A percentile compares a stretch with the other conserved stretches of the same genome.
These are phyloP conservation scores for Fusarium compactum DNA, from an alignment of 2,329 filamentous ascomycete genomes.

Conservation along the genomic window DNA sequence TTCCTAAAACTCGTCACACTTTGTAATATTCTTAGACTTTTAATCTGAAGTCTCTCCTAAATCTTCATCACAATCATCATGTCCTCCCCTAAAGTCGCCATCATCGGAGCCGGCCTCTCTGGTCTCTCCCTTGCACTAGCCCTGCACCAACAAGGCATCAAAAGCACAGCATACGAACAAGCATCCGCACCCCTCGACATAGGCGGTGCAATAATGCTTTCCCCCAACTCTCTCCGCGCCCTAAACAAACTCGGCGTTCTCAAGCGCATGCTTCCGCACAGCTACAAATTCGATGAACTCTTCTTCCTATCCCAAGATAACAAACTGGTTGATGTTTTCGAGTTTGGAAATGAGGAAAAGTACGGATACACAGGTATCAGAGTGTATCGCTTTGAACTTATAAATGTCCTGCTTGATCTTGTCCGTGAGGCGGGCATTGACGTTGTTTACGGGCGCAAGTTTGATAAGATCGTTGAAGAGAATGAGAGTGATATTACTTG, in stretches of 20 bases:
- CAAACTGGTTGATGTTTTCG: slow-evolving; percentile 55
- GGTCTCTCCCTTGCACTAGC: slow-evolving; percentile 68
- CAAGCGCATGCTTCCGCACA: slow-evolving; percentile 56
- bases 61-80: background rate
- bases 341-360: slow-evolving; percentile 60
- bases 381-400: slow-evolving; percentile 65
- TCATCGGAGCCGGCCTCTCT: slow-evolving; percentile 54
- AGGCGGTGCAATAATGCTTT: slow-evolving; percentile 69
- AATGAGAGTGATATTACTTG: slow-evolving; percentile 57
- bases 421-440: slow-evolving; percentile 55
- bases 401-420: slow-evolving; percentile 60
- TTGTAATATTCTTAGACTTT: accelerated
- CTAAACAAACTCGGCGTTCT: slow-evolving; percentile 65
- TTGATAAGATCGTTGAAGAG: slow-evolving; percentile 58
- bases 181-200: slow-evolving; percentile 59
- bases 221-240: slow-evolving; percentile 68
- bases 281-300: slow-evolving; percentile 64
- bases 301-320: slow-evolving; percentile 57
- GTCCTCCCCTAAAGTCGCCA: slow-evolving; percentile 42
- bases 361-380: slow-evolving; percentile 67
- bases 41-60: accelerated
- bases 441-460: slow-evolving; percentile 62
- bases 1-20: accelerated
- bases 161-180: slow-evolving; percentile 64
- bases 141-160: slow-evolving; percentile 64